Evolutionary conservation across 805 yeast genomes (phyloP).

Genomic region (Saturnispora diversa): DNA sequence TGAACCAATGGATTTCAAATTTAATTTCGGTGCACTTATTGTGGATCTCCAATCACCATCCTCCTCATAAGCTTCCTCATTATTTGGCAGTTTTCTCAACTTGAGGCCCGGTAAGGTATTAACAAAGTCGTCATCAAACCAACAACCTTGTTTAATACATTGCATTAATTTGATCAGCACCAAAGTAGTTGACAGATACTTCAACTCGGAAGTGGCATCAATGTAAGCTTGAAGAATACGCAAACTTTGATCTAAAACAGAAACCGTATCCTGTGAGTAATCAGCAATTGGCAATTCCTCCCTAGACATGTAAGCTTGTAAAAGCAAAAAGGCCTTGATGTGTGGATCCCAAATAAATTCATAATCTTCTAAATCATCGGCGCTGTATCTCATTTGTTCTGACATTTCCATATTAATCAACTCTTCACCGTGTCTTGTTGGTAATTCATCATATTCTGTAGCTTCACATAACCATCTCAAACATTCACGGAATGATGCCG

Average conservation of each 20-base stretch:
- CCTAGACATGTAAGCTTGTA: conserved; percentile 66
- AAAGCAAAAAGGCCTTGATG: conserved; percentile 62
- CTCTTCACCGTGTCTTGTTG: conserved; percentile 90
- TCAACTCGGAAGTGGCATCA: conserved; percentile 82
- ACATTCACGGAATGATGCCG: conserved; percentile 51
- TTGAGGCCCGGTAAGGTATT: conserved; percentile 44
- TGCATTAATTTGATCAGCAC: conserved; percentile 66
- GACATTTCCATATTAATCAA: conserved; percentile 79
- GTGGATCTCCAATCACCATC: conserved; percentile 34
- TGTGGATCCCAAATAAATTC: conserved; percentile 82
- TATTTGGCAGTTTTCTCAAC: conserved; percentile 16
- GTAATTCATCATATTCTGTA: conserved; percentile 77
- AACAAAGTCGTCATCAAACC: conserved; percentile 76
- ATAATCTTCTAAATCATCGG: conserved; percentile 45
- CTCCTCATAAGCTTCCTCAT: conserved; percentile 17
- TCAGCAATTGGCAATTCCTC: conserved; percentile 88
- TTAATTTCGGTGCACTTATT: conserved; percentile 15
- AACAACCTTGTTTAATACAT: conserved; percentile 78
- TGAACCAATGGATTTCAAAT: conserved; percentile 37
- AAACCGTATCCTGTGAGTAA: conserved; percentile 85
- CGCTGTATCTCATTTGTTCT: conserved; percentile 56
- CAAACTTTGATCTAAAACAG: conserved; percentile 87
- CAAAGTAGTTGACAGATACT: conserved; percentile 55
- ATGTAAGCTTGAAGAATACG: conserved; percentile 90
- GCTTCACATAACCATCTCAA: conserved; percentile 52